Evolutionary conservation across 352 stramenopile species (phyloP).

Genomic region (Hyaloperonospora arabidopsidis): DNA sequence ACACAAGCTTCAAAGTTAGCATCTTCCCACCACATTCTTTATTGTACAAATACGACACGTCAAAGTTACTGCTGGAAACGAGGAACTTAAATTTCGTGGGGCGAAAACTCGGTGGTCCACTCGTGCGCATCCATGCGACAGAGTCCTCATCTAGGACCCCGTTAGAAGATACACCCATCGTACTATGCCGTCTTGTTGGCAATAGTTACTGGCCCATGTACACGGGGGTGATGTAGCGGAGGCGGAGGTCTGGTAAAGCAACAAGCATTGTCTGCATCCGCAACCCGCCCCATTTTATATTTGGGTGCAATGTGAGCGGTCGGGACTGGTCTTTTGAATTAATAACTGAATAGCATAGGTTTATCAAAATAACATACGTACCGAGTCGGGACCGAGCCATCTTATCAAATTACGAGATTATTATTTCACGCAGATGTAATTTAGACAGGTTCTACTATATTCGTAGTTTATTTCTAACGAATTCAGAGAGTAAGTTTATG

Average conservation of each 20-base stretch:
- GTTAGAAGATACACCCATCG: slow-evolving; percentile 41
- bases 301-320: too few relatives aligned
- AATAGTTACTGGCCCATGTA: slow-evolving; percentile 36
- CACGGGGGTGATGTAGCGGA: slow-evolving; percentile 72
- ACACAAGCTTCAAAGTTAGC: slow-evolving; percentile 8
- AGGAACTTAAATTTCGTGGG: slow-evolving; percentile 91
- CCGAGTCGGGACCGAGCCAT: too few relatives aligned
- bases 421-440: too few relatives aligned
- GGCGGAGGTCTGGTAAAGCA: slow-evolving; percentile 74
- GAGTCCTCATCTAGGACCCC: slow-evolving; percentile 99
- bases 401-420: too few relatives aligned
- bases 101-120: slow-evolving; percentile 96
- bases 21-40: not conserved
- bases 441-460: too few relatives aligned
- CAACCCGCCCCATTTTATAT: slow-evolving; percentile 60
- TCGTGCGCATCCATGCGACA: slow-evolving; percentile 99
- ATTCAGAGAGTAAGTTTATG: too few relatives aligned
- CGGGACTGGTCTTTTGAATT: too few relatives aligned
- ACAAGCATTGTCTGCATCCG: slow-evolving; percentile 39
- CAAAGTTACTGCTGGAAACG: slow-evolving; percentile 81
- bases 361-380: too few relatives aligned
- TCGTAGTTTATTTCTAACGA: too few relatives aligned
- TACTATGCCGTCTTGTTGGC: slow-evolving; percentile 81
- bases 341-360: too few relatives aligned
- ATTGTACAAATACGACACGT: slow-evolving; percentile 3